Conservation (phyloP, 2,329 filamentous ascomycete genomes). For the Pestalotiopsis sp. region DNA sequence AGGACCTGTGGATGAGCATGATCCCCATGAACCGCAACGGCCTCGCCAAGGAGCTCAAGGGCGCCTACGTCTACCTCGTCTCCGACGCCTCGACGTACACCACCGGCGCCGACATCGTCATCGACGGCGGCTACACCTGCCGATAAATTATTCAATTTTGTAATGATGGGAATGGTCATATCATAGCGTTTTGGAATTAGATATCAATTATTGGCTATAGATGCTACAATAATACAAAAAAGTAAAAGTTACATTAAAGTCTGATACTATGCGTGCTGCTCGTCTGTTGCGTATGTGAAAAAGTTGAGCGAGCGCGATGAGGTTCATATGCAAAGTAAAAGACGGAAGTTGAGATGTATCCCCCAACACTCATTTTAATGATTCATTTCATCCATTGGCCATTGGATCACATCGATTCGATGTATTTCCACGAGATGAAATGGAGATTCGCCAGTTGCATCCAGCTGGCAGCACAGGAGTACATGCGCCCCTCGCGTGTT, state of each 20-base stretch:
- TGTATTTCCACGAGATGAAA: background rate
- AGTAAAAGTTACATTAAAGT: background rate
- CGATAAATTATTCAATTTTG: slow-evolving; percentile 24
- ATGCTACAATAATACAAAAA: background rate
- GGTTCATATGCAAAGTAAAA: no score
- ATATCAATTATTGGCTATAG: background rate
- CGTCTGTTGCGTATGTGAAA: no score
- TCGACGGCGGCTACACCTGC: slow-evolving; percentile 49
- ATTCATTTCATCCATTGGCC: no score
- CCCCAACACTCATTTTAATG: no score
- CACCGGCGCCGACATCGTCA: slow-evolving; percentile 55
- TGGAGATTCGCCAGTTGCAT: background rate
- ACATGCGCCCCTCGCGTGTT: background rate
- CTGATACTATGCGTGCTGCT: background rate
- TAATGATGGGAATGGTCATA: background rate
- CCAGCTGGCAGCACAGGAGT: background rate
- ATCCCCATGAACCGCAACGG: slow-evolving; percentile 55
- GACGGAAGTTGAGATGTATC: background rate
- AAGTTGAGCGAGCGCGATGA: no score
- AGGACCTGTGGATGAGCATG: slow-evolving; percentile 34
- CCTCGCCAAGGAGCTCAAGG: slow-evolving; percentile 67
- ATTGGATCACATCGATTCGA: no score
- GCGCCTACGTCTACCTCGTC: slow-evolving; percentile 67
- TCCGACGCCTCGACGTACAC: slow-evolving; percentile 69
- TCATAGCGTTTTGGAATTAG: background rate